A percentile compares a stretch with the other conserved stretches of the same genome.
Conservation (phyloP, 805 yeast genomes). For the Priceomyces haplophilus region DNA sequence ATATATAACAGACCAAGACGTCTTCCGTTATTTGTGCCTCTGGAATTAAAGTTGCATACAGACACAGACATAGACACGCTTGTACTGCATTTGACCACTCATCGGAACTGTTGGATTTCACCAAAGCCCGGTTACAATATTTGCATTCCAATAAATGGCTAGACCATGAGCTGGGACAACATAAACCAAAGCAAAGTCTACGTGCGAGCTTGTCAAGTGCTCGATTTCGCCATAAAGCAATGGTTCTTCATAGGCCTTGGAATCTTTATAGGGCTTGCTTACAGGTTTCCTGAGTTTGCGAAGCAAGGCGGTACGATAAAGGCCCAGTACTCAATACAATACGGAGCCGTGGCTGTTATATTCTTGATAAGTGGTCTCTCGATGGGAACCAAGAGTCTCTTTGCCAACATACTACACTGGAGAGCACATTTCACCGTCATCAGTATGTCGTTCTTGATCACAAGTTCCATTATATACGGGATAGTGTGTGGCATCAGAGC, state of each 20-base stretch:
- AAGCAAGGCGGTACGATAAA: conserved; percentile 74
- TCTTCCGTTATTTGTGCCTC: too few relatives aligned
- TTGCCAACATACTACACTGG: conserved; percentile 70
- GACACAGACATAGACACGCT: too few relatives aligned
- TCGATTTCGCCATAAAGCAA: conserved; percentile 39
- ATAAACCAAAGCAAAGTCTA: conserved; percentile 10
- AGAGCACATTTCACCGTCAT: conserved; percentile 76
- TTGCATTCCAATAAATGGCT: too few relatives aligned
- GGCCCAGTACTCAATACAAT: conserved; percentile 74
- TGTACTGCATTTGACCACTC: too few relatives aligned
- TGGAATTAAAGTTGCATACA: too few relatives aligned
- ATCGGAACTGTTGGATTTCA: too few relatives aligned
- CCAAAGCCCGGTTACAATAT: too few relatives aligned
- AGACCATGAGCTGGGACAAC: conserved; percentile 1
- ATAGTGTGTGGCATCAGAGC: conserved; percentile 62
- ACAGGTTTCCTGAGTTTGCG: conserved; percentile 79
- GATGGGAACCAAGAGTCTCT: conserved; percentile 61
- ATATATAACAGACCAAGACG: too few relatives aligned
- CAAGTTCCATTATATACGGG: conserved; percentile 70
- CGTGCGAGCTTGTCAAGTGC: conserved; percentile 12
- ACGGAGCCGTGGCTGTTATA: conserved; percentile 84
- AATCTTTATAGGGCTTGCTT: conserved; percentile 69
- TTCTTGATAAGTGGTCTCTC: conserved; percentile 79
- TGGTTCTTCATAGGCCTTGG: conserved; percentile 81
- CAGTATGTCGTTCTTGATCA: conserved; percentile 64